Evolutionary conservation across 2,329 filamentous ascomycete species (phyloP).

Genomic region (Fusarium pseudocircinatum): DNA sequence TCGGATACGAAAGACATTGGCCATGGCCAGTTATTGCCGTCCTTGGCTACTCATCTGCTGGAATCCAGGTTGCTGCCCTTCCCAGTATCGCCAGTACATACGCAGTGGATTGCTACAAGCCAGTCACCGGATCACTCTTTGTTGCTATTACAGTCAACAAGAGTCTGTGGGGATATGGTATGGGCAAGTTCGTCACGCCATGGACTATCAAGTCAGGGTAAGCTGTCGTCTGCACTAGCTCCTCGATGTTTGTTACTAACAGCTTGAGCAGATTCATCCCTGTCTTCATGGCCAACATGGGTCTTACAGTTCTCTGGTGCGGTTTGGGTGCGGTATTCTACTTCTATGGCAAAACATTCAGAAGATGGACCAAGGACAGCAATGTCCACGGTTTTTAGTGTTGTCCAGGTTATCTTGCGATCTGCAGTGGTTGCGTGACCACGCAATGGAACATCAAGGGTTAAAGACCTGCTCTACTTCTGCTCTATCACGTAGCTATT

Average conservation of each 20-base stretch:
- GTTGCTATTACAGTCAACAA: neutral
- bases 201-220: constrained; percentile 15
- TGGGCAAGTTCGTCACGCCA: constrained; percentile 1
- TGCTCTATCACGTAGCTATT: no score
- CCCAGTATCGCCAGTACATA: neutral
- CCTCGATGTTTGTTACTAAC: rapidly evolving
- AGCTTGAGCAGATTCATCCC: neutral
- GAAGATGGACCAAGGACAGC: neutral
- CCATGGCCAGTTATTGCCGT: neutral
- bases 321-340: neutral
- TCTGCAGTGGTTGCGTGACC: neutral
- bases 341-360: constrained; percentile 1
- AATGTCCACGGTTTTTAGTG: neutral
- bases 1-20: constrained; percentile 1
- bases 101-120: neutral
- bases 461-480: rapidly evolving
- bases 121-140: neutral
- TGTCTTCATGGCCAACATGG: constrained; percentile 13
- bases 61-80: neutral
- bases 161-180: neutral
- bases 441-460: rapidly evolving
- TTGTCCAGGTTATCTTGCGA: neutral
- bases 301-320: neutral
- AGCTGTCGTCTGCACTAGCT: rapidly evolving
- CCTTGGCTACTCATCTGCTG: neutral